These are phyloP conservation scores for Monosporascus sp. DNA, from an alignment of 2,329 filamentous ascomycete genomes.

Conservation along the genomic window DNA sequence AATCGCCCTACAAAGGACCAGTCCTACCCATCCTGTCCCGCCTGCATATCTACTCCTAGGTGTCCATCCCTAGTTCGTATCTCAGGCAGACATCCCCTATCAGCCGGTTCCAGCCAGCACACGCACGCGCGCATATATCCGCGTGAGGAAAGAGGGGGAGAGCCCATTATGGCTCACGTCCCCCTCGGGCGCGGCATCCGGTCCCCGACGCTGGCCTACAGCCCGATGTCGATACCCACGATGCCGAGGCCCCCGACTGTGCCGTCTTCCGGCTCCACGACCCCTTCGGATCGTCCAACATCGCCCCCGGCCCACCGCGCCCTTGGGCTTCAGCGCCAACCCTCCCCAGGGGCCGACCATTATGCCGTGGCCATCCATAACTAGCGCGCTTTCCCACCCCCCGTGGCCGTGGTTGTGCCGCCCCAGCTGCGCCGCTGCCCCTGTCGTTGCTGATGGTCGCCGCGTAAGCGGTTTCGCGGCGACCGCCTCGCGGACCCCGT, in stretches of 20 bases:
- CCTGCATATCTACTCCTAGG: no score
- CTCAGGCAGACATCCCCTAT: conserved; percentile 25
- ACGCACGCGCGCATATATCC: background rate
- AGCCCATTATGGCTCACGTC: conserved; percentile 36
- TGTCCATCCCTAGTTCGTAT: conserved; percentile 1
- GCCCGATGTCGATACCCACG: conserved; percentile 41
- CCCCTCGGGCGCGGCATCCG: conserved; percentile 49
- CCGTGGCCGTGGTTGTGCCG: conserved; percentile 45
- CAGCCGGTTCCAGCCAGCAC: background rate
- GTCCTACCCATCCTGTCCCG: no score
- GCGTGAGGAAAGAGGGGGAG: background rate
- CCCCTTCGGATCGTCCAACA: conserved; percentile 4
- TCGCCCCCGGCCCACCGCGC: conserved; percentile 4
- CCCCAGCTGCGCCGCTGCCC: conserved; percentile 64
- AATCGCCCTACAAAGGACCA: no score
- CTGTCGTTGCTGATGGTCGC: background rate
- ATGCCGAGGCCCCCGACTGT: conserved; percentile 47
- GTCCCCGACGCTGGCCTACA: conserved; percentile 42
- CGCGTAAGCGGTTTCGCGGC: conserved; percentile 26
- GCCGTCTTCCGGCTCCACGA: conserved; percentile 21
- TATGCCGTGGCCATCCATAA: conserved; percentile 85
- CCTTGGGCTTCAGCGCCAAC: conserved; percentile 53
- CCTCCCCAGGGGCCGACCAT: conserved; percentile 80
- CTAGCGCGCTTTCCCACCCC: conserved; percentile 53
- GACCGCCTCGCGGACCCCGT: conserved; percentile 73